These are phyloP conservation scores for Coniochaeta hoffmannii DNA, from an alignment of 2,329 filamentous ascomycete species.

Conservation along the genomic window DNA sequence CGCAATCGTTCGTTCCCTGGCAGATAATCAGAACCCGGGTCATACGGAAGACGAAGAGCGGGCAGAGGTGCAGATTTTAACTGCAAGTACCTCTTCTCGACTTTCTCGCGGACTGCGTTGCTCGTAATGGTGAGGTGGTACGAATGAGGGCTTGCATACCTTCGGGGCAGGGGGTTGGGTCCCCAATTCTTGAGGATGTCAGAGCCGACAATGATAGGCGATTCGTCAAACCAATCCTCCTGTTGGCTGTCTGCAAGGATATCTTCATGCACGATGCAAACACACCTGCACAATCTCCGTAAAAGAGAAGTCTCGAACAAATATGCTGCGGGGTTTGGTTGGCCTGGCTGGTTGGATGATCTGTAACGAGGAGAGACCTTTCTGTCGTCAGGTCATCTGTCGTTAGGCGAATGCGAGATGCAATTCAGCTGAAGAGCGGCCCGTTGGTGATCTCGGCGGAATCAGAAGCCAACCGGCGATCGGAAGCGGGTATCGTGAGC, in stretches of 20 bases:
- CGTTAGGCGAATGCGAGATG: neutral
- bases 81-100: neutral
- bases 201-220: neutral
- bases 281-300: neutral
- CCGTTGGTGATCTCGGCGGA: neutral
- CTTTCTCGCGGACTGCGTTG: neutral
- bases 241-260: neutral
- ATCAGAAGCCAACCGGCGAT: neutral
- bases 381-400: neutral
- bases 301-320: neutral
- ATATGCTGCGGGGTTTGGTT: neutral
- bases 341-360: neutral
- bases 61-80: neutral
- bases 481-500: neutral
- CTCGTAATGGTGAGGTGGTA: neutral
- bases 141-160: neutral
- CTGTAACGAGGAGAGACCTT: neutral
- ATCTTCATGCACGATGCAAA: slow-evolving; percentile 1
- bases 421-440: neutral
- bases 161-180: neutral
- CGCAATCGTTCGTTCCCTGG: neutral
- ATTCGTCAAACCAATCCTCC: neutral
- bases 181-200: neutral
- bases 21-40: neutral
- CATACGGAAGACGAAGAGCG: neutral